phyloP scores from a whole-genome alignment of 1,284 basidiomycete genomes.

The Ustilago cynodontis region DNA sequence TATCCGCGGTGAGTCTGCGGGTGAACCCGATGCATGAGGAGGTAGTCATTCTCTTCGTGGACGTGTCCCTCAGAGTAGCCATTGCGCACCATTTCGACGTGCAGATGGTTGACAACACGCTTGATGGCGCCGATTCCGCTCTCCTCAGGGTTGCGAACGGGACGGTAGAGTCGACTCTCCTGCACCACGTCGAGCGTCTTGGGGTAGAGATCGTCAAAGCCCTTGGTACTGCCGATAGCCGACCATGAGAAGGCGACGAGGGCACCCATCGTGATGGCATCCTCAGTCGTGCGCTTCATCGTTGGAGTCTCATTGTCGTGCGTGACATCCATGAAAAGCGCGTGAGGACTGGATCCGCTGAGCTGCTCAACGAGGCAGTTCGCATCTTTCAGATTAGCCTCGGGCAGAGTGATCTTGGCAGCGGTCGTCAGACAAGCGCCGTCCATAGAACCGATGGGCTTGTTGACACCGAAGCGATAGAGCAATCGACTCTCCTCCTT shows the following conservation, averaged over 20 bases:
- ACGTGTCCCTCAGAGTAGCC: conserved; percentile 63
- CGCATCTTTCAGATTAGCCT: conserved; percentile 32
- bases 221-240: conserved; percentile 64
- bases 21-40: conserved; percentile 63
- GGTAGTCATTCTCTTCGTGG: conserved; percentile 63
- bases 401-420: conserved; percentile 73
- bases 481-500: conserved; percentile 64
- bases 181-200: conserved; percentile 60
- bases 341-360: conserved; percentile 60
- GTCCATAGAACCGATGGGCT: conserved; percentile 66
- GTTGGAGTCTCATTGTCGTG: conserved; percentile 67
- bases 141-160: conserved; percentile 39
- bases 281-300: conserved; percentile 62
- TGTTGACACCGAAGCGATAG: conserved; percentile 65
- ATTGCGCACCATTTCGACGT: conserved; percentile 63
- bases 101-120: conserved; percentile 63
- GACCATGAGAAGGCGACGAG: conserved; percentile 66
- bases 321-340: conserved; percentile 66
- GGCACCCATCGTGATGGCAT: conserved; percentile 66
- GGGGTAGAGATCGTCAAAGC: conserved; percentile 65
- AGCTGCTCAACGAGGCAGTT: conserved; percentile 55
- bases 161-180: conserved; percentile 58
- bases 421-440: conserved; percentile 51
- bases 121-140: conserved; percentile 58
- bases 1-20: conserved; percentile 64